A percentile compares a stretch with the other conserved stretches of the same genome.
These are phyloP conservation scores for Ogataea pini DNA, from an alignment of 805 yeast species.

Conservation along the genomic window DNA sequence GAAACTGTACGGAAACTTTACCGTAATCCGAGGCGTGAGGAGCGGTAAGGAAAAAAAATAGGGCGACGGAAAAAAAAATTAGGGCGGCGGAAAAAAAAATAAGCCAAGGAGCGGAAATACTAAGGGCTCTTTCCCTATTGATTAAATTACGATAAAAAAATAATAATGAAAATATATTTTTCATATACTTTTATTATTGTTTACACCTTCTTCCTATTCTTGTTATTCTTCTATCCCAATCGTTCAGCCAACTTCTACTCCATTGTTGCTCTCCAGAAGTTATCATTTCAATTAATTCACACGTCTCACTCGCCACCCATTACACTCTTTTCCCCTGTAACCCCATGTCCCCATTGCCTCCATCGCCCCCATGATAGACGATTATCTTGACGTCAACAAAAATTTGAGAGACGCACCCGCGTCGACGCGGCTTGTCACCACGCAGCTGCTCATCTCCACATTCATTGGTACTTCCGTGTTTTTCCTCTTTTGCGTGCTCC, in stretches of 20 bases:
- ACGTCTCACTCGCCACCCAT: not conserved
- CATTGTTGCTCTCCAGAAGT: no score
- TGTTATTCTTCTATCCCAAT: no score
- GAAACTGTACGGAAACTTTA: no score
- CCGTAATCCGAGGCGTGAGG: no score
- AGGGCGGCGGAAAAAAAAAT: not conserved
- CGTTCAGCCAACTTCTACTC: no score
- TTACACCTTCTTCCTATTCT: no score
- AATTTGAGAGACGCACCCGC: constrained; percentile 35
- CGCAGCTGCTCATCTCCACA: constrained; percentile 73
- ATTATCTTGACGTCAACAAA: constrained; percentile 20
- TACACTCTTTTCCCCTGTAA: not conserved
- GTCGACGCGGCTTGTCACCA: constrained; percentile 60
- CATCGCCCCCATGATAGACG: constrained; percentile 18
- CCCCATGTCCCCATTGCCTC: not conserved
- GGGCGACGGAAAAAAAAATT: not conserved
- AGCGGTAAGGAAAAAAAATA: not conserved
- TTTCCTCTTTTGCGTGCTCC: constrained; percentile 63
- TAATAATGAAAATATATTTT: not conserved
- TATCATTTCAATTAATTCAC: not conserved
- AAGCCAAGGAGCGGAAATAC: not conserved
- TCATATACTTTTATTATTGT: no score
- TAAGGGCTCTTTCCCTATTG: no score
- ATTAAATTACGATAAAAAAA: not conserved
- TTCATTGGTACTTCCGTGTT: constrained; percentile 70